Conservation (phyloP, 352 stramenopile species). For the Pythium diclinum region DNA sequence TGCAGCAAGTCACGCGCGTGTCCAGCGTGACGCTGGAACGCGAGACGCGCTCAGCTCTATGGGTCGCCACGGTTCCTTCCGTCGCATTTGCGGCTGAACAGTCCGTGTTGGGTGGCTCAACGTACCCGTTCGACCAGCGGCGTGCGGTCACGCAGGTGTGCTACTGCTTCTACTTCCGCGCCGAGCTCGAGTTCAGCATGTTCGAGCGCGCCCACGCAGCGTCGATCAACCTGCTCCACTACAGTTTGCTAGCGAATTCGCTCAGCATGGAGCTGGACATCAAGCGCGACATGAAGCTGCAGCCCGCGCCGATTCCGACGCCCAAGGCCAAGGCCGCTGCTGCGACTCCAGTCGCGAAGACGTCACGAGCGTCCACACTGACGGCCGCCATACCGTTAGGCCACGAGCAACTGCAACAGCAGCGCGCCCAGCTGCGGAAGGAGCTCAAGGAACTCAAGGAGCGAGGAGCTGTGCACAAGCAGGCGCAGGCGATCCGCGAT, state of each 20-base stretch:
- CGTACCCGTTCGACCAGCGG: slow-evolving; percentile 6
- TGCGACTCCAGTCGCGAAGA: neutral
- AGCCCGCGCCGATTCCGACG: slow-evolving; percentile 8
- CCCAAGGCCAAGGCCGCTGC: neutral
- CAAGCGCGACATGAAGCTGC: slow-evolving; percentile 15
- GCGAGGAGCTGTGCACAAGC: slow-evolving; percentile 5
- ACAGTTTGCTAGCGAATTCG: slow-evolving; percentile 47
- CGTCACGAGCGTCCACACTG: neutral
- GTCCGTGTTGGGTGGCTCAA: slow-evolving; percentile 7
- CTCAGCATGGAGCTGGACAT: slow-evolving; percentile 59
- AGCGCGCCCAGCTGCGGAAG: slow-evolving; percentile 7
- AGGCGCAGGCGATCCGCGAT: slow-evolving; percentile 16
- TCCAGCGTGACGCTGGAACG: slow-evolving; percentile 35
- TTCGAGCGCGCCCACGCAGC: slow-evolving; percentile 41
- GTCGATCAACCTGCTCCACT: slow-evolving; percentile 39
- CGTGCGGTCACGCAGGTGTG: slow-evolving; percentile 30
- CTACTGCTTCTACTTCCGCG: slow-evolving; percentile 70
- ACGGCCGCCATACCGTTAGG: slow-evolving; percentile 5
- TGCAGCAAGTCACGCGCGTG: slow-evolving; percentile 53
- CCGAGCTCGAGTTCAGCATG: slow-evolving; percentile 48
- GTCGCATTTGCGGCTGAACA: neutral
- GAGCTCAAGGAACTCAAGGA: slow-evolving; percentile 15
- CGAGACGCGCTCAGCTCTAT: slow-evolving; percentile 47
- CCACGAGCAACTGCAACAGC: slow-evolving; percentile 24
- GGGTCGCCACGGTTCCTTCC: slow-evolving; percentile 29